phyloP scores from a whole-genome alignment of 768 basidiomycete genomes.

The Hysterangium stoloniferum region DNA sequence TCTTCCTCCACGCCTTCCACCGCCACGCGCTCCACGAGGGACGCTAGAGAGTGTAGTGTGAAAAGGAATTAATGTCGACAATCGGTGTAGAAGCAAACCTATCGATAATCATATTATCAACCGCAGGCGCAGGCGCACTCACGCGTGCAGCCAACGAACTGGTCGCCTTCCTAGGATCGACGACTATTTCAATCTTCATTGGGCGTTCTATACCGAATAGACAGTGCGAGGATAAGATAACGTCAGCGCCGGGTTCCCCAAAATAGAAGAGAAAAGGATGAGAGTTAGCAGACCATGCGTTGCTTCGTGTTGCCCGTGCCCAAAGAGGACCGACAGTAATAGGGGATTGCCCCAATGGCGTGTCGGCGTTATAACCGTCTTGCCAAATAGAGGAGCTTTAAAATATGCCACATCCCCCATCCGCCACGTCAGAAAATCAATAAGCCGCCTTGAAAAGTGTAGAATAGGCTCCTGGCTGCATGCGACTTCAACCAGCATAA shows the following conservation, averaged over 20 bases:
- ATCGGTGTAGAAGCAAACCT: not conserved
- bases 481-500: no score
- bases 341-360: no score
- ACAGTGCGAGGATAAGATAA: not conserved
- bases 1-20: slow-evolving; percentile 32
- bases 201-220: slow-evolving; percentile 61
- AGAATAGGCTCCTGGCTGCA: no score
- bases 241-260: no score
- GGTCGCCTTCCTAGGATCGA: slow-evolving; percentile 72
- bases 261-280: not conserved
- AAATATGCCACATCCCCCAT: not conserved
- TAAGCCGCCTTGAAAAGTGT: no score
- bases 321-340: not conserved
- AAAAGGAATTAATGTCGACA: not conserved
- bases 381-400: not conserved
- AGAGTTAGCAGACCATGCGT: not conserved
- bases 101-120: slow-evolving; percentile 28
- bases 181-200: slow-evolving; percentile 97
- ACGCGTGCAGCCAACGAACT: slow-evolving; percentile 75
- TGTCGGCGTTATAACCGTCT: not conserved
- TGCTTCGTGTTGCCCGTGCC: slow-evolving; percentile 2
- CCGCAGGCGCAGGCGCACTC: slow-evolving; percentile 53
- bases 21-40: not conserved
- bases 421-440: not conserved
- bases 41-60: not conserved